Conservation (phyloP, 306 rosid species). For the Quercus agrifolia region DNA sequence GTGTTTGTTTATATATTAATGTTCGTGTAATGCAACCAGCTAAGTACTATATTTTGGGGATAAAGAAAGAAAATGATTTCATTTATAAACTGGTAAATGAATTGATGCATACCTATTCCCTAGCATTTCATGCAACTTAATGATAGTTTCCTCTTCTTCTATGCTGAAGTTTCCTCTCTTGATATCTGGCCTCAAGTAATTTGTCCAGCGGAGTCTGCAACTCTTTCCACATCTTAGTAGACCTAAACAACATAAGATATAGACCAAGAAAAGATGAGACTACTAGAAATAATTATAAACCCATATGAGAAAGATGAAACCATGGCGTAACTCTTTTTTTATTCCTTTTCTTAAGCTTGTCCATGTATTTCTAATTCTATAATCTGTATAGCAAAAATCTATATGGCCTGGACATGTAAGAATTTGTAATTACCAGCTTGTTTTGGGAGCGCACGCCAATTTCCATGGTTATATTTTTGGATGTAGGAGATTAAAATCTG, state of each 20-base stretch:
- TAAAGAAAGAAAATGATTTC: background rate
- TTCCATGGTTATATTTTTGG: slow-evolving; percentile 63
- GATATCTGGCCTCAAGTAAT: slow-evolving; percentile 81
- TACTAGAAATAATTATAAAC: background rate
- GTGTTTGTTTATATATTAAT: background rate
- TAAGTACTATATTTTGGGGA: background rate
- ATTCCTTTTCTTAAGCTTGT: background rate
- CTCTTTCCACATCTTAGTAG: slow-evolving; percentile 93
- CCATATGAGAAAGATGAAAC: no score
- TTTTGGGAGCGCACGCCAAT: slow-evolving; percentile 98
- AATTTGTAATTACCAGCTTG: slow-evolving; percentile 62
- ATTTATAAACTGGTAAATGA: background rate
- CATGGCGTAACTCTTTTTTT: background rate
- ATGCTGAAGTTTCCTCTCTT: slow-evolving; percentile 89
- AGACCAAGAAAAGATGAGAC: background rate
- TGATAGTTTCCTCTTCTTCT: slow-evolving; percentile 77
- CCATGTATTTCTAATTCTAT: background rate
- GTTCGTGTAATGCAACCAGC: background rate
- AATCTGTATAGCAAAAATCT: background rate
- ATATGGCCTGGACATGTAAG: background rate
- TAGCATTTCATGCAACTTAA: slow-evolving; percentile 58
- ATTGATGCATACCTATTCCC: slow-evolving; percentile 73
- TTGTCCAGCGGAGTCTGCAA: slow-evolving; percentile 86
- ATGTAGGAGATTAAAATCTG: slow-evolving; percentile 58
- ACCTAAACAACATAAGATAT: slow-evolving; percentile 37